Evolutionary conservation across 192 early-diverging fungal species (phyloP), one percentile per base, ranked within the genome.

Genomic region (Fimicolochytrium jonesii): DNA sequence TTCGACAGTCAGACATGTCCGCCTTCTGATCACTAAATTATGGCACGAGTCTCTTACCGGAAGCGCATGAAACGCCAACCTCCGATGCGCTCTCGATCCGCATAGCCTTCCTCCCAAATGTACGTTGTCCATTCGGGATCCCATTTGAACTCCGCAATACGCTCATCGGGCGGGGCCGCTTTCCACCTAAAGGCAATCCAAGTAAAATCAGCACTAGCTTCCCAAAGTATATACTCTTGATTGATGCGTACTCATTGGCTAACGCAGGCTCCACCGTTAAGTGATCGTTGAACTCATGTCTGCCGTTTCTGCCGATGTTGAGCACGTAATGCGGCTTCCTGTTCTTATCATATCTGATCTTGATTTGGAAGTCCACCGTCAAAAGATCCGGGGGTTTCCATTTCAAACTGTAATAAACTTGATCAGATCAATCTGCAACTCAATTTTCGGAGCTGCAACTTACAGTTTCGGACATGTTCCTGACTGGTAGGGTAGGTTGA

Each of bases 391-490:
- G 67, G 18, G 82, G 78, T 43, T 84, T 83, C 82, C 82, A 84
- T 63, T 83, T 83, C 30, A 84, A 56, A 68, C 90, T 92, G 32
- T 42, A n/a, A n/a, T n/a, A 42, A 39, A 39, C 3, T 26, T 22
- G 18, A 30, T 6, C 30, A 32, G 6, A 47, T 26, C 5, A 60
- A 22, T 0, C 20, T 10, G 37, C 30, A 42, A 37, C 0, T 3
- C 15, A 9, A 29, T 23, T 39, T 6, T 1, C 30, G 0, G 20
- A 36, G 22, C 17, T 35, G 9, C 18, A 20, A 15, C 5, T 63
- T 76, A 90, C 80, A 84, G 64, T 46, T 79, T 74, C 11, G 74
- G 43, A 49, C 77, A 83, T 2, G 73, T 78, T 54, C 80, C 82
- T 22, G 69, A 53, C 9, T 55, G 55, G 55, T 84, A 84, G 11